These are phyloP conservation scores for Phytophthora niederhauseri DNA, from an alignment of 352 stramenopile species.

Conservation along the genomic window DNA sequence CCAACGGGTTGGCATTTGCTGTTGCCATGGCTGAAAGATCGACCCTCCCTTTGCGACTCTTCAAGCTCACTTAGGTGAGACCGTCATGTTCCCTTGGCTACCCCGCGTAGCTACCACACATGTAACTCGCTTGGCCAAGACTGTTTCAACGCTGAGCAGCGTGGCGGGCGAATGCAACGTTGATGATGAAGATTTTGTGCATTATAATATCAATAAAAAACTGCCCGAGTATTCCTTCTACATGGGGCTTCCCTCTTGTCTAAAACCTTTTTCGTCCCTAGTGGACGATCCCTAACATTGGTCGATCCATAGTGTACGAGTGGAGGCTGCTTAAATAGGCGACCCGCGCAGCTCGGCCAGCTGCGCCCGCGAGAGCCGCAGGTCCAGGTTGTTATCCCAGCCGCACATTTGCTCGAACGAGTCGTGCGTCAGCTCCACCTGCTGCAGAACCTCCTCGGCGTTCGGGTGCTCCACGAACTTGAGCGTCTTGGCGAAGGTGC, in stretches of 20 bases:
- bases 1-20: slow-evolving; percentile 36
- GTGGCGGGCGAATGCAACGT: not conserved
- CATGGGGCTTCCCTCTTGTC: slow-evolving; percentile 16
- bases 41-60: slow-evolving; percentile 11
- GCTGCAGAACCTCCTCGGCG: slow-evolving; percentile 81
- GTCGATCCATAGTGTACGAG: slow-evolving; percentile 19
- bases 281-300: slow-evolving; percentile 35
- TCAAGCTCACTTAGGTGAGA: slow-evolving; percentile 6
- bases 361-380: slow-evolving; percentile 79
- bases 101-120: no score
- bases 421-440: slow-evolving; percentile 83
- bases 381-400: slow-evolving; percentile 72
- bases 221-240: slow-evolving; percentile 33
- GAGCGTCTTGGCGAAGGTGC: slow-evolving; percentile 86
- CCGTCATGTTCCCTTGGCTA: not conserved
- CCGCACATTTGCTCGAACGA: slow-evolving; percentile 90
- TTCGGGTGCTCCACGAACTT: slow-evolving; percentile 88
- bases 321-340: slow-evolving; percentile 31
- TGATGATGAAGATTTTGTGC: not conserved
- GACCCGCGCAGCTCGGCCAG: slow-evolving; percentile 71
- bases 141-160: no score
- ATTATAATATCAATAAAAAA: slow-evolving; percentile 31
- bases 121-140: no score
- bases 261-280: slow-evolving; percentile 38
- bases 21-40: not conserved